A percentile compares a stretch with the other conserved stretches of the same genome.
Evolutionary conservation across 257 asterid species (phyloP).

Genomic region (Penstemon barbatus): DNA sequence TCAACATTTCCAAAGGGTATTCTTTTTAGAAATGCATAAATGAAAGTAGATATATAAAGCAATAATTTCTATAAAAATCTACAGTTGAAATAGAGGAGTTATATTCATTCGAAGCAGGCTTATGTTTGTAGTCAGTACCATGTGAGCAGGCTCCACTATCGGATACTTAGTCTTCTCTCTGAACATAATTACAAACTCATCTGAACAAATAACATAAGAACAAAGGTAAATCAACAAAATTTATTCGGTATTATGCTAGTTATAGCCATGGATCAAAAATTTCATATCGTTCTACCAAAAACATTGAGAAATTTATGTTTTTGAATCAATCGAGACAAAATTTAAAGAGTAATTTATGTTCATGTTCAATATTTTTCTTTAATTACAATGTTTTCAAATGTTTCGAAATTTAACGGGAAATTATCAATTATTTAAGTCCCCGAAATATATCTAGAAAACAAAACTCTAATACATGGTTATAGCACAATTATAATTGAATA

Average conservation of each 20-base stretch:
- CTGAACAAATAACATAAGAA: slow-evolving; percentile 40
- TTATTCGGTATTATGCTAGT: no score
- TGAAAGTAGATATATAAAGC: neutral
- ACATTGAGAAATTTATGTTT: no score
- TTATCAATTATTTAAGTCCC: no score
- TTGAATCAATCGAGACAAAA: no score
- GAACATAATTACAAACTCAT: slow-evolving; percentile 84
- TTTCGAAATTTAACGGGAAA: no score
- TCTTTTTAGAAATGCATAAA: neutral
- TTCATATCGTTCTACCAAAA: no score
- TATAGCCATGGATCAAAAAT: no score
- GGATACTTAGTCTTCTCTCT: slow-evolving; percentile 70
- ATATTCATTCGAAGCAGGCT: neutral
- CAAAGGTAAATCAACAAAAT: slow-evolving; percentile 7
- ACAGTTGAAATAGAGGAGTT: neutral
- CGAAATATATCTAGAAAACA: no score
- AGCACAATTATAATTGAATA: neutral
- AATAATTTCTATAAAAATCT: neutral
- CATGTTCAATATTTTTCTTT: no score
- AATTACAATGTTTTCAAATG: no score
- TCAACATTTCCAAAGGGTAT: neutral
- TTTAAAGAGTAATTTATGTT: no score
- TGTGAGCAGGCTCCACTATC: slow-evolving; percentile 96
- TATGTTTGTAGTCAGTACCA: slow-evolving; percentile 49
- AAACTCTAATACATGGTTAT: no score